Evolutionary conservation across 2,329 filamentous ascomycete species (phyloP).

Genomic region (Botrytis galanthina): DNA sequence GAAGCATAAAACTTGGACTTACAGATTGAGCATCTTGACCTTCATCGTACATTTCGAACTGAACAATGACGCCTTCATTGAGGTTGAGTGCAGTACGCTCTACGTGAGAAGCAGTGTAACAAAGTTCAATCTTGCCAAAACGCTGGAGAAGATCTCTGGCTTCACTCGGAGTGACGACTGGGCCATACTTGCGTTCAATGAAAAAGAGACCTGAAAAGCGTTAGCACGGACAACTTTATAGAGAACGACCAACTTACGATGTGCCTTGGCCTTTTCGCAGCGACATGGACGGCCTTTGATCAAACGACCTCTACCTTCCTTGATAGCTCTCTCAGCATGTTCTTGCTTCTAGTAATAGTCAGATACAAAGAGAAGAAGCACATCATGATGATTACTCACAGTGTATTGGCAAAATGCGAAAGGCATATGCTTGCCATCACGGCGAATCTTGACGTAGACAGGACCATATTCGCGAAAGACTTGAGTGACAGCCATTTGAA

Average conservation of each 20-base stretch:
- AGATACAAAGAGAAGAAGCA: conserved; percentile 25
- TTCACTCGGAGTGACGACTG: conserved; percentile 44
- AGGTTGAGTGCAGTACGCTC: conserved; percentile 36
- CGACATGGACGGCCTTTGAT: conserved; percentile 58
- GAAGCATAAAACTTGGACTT: conserved; percentile 33
- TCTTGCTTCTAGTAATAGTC: conserved; percentile 44
- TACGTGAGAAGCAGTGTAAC: conserved; percentile 29
- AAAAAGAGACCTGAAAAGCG: conserved; percentile 48
- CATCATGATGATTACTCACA: conserved; percentile 43
- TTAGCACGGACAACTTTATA: conserved; percentile 17
- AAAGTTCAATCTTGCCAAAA: conserved; percentile 45
- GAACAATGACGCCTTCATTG: conserved; percentile 44
- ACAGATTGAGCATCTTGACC: conserved; percentile 50
- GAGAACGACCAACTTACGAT: conserved; percentile 46
- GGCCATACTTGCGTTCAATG: conserved; percentile 44
- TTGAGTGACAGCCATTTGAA: conserved; percentile 52
- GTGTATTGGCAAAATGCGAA: conserved; percentile 64
- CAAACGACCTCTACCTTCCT: conserved; percentile 46
- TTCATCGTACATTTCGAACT: conserved; percentile 52
- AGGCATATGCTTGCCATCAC: conserved; percentile 58
- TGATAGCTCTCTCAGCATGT: conserved; percentile 50
- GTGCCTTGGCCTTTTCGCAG: conserved; percentile 58
- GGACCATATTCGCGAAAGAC: conserved; percentile 54
- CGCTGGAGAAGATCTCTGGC: conserved; percentile 44
- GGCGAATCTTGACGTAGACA: conserved; percentile 62